These are phyloP conservation scores for Diplotaxis tenuifolia DNA, from an alignment of 345 rosid genomes.

Conservation along the genomic window DNA sequence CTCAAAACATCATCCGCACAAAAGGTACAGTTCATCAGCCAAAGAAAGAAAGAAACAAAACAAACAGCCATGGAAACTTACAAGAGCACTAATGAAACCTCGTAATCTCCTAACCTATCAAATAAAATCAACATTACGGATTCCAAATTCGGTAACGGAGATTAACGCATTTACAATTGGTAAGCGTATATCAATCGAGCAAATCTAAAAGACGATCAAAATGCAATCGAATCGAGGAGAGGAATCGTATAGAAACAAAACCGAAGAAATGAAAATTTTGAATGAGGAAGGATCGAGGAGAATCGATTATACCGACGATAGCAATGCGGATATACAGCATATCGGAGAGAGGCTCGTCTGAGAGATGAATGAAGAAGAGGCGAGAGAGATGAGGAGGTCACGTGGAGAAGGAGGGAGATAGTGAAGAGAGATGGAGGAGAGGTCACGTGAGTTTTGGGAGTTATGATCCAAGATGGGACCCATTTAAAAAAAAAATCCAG, in stretches of 20 bases:
- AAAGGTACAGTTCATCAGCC: constrained; percentile 8
- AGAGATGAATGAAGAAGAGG: background rate
- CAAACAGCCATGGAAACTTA: too few relatives aligned
- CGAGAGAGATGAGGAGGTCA: constrained; percentile 19
- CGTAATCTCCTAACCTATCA: background rate
- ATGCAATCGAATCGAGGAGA: background rate
- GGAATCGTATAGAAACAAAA: background rate
- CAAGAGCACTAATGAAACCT: constrained; percentile 15
- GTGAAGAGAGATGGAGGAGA: constrained; percentile 28
- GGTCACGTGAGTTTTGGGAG: constrained; percentile 39
- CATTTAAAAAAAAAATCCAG: constrained; percentile 17
- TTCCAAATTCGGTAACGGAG: background rate
- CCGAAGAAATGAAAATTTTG: background rate
- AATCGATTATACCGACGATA: constrained; percentile 29
- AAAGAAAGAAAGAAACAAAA: too few relatives aligned
- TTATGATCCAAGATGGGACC: constrained; percentile 26
- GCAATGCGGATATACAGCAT: constrained; percentile 32
- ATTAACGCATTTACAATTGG: background rate
- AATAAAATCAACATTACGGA: constrained; percentile 12
- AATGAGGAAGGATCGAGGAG: constrained; percentile 12
- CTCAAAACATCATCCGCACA: constrained; percentile 20
- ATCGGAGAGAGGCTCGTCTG: constrained; percentile 21
- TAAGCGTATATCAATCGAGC: too few relatives aligned
- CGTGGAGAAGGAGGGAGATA: constrained; percentile 34
- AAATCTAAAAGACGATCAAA: constrained; percentile 20